Base-by-base conservation (phyloP, 768 basidiomycete genomes). In the Pleurotus sapidus region DNA sequence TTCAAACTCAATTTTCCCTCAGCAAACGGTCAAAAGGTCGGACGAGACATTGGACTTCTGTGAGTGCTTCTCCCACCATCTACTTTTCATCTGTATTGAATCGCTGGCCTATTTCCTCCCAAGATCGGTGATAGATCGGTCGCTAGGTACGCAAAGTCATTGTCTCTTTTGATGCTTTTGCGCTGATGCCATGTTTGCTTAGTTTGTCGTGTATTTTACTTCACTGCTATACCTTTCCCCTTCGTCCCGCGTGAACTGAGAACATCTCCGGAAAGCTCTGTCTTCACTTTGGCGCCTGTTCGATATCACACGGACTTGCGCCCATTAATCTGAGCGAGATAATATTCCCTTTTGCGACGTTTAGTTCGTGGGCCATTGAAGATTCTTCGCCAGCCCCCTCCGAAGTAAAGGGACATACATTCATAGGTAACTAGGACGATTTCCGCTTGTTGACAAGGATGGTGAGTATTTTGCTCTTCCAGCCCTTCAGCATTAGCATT, bases 21-120 rank as follows among this genome's bases (percentile, higher is more conserved):
- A 97, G 95, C 89, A 94, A 89, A 91, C 88, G 34, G 93, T 98
- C 84, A 98, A 98, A 80, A 84, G 91, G 65, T 84, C 85, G 42
- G 93, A 98, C 77, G 96, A 98, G 67, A 98, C 94, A 25, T 91
- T 91, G 74, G 96, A 97, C 61, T 99, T 99, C 72, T 99, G 95
- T 87, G 66, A 68, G 86, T 89, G 57, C 34, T 61, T 60, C 54
- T 49, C 46, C 47, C 20, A 18, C 51, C 24, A 23, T 23, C 25
- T 0, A 57, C 27, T 3, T 15, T 9, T 9, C 9, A 34, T 34
- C 30, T 11, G 30, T 34, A 34, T 11, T 34, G 30, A 34, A 34
- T 34, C 8, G 30, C 30, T 34, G 30, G 30, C 30, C 30, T 34
- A 34, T 34, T 34, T 34, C 30, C 11, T 11, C 30, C 11, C 30